Conservation (phyloP, 1,139 yeast genomes). For the Taphrina communis region DNA sequence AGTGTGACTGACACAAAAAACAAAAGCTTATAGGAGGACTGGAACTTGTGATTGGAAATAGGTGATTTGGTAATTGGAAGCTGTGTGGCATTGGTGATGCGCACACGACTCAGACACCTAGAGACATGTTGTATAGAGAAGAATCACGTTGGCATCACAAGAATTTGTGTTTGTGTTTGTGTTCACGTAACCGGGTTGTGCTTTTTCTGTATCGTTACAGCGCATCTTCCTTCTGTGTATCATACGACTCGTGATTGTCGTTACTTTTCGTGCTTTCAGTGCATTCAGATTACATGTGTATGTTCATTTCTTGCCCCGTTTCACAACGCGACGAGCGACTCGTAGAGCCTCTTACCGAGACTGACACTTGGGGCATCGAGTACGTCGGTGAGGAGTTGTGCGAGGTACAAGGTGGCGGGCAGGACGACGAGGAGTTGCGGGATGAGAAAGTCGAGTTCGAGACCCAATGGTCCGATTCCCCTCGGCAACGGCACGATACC, state of each 20-base stretch:
- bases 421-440: conserved; percentile 5
- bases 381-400: conserved; percentile 6
- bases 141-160: neutral
- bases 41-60: too few species aligned
- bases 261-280: neutral
- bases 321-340: conserved; percentile 12
- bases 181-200: too few species aligned
- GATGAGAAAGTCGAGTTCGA: conserved; percentile 21
- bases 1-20: too few species aligned
- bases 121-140: conserved; percentile 9
- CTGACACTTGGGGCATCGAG: conserved; percentile 18
- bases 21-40: too few species aligned
- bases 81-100: neutral
- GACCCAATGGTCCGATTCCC: conserved; percentile 12
- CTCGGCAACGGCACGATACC: neutral
- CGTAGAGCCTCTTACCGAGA: conserved; percentile 12
- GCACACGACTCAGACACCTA: neutral
- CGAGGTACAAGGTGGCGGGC: conserved; percentile 15
- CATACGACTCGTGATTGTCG: neutral
- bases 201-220: too few species aligned
- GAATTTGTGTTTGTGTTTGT: too few species aligned
- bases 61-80: neutral
- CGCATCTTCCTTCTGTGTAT: too few species aligned
- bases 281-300: neutral
- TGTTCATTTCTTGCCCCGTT: neutral